These are phyloP conservation scores for Rhododendron griersonianum DNA, from an alignment of 148 eudicot species.

Conservation along the genomic window DNA sequence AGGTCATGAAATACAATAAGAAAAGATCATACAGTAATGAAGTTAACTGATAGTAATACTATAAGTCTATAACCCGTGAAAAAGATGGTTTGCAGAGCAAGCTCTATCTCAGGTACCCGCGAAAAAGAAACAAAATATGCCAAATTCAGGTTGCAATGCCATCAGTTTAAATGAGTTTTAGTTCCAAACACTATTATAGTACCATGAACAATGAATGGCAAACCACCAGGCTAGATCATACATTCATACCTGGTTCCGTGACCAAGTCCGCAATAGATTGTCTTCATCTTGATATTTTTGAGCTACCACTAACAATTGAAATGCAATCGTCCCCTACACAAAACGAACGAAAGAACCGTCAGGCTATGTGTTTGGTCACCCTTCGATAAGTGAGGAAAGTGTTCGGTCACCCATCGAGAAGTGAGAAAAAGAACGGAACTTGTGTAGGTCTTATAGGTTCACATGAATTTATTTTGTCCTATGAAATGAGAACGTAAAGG, in stretches of 20 bases:
- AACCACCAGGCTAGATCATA: too few relatives aligned
- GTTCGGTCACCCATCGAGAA: too few relatives aligned
- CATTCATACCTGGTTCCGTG: conserved; percentile 69
- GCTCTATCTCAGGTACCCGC: not conserved
- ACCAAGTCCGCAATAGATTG: conserved; percentile 85
- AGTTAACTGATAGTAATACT: too few relatives aligned
- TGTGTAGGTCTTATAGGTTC: not conserved
- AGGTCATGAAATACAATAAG: too few relatives aligned
- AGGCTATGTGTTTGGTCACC: not conserved
- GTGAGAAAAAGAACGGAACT: not conserved
- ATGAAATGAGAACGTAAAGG: conserved; percentile 7
- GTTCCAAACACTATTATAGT: too few relatives aligned
- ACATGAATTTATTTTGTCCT: not conserved
- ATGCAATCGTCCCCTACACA: conserved; percentile 88
- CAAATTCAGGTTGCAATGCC: not conserved
- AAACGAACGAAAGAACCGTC: conserved; percentile 1
- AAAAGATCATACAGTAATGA: too few relatives aligned
- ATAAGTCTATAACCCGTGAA: too few relatives aligned
- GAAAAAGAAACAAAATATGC: too few relatives aligned
- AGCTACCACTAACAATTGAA: conserved; percentile 84
- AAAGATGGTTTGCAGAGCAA: not conserved
- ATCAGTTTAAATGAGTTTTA: not conserved
- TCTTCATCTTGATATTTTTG: conserved; percentile 88
- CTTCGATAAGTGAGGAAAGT: too few relatives aligned
- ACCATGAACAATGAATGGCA: too few relatives aligned